These are phyloP conservation scores for Linnemannia schmuckeri DNA, from an alignment of 192 early-diverging fungal species.

Conservation along the genomic window DNA sequence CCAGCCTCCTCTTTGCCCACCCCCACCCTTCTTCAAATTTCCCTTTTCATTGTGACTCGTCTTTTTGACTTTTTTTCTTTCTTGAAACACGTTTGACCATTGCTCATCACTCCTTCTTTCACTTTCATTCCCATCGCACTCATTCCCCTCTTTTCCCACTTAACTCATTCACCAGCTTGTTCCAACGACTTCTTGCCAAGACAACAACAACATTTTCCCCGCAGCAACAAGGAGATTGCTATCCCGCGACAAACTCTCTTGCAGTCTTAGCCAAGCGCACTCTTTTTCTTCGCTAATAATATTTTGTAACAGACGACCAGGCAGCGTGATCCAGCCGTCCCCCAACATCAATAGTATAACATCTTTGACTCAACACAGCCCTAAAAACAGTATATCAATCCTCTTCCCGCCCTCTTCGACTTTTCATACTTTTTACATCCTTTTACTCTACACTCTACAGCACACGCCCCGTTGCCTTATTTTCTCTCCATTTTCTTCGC, in stretches of 20 bases:
- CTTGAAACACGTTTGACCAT: not conserved
- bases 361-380: not conserved
- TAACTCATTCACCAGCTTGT: not conserved
- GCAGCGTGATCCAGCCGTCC: not conserved
- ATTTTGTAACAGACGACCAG: not conserved
- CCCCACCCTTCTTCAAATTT: not conserved
- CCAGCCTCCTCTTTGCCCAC: not conserved
- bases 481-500: not conserved
- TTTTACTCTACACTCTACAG: not conserved
- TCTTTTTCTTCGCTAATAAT: not conserved
- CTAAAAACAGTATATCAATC: conserved; percentile 2
- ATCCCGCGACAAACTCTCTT: not conserved
- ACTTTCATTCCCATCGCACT: not conserved
- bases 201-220: not conserved
- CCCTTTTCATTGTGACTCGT: not conserved
- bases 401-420: not conserved
- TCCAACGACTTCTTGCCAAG: not conserved
- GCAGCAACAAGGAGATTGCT: not conserved
- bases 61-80: not conserved
- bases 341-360: conserved; percentile 1
- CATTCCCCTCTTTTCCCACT: not conserved
- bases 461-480: not conserved
- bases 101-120: not conserved
- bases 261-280: not conserved
- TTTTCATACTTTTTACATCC: not conserved